Base-by-base conservation (phyloP, 352 stramenopile species). In the Pythium monospermum region DNA sequence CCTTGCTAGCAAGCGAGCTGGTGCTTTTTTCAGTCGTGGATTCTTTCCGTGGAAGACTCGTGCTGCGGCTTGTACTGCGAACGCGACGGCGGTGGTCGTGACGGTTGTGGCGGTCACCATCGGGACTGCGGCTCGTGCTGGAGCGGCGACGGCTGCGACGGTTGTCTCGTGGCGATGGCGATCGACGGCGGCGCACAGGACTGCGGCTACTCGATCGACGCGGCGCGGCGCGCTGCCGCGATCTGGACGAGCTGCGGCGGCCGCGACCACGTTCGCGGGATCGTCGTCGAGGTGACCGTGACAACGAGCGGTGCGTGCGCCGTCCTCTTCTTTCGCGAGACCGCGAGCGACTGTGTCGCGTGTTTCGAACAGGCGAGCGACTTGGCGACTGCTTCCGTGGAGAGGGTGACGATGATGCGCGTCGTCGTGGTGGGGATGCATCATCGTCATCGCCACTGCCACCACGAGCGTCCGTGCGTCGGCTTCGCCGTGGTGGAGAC, bases 361-460 rank as follows among this genome's bases (percentile, higher is more conserved):
- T 16, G 59, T 8, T 35, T 8, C 13, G 7, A 13, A 13, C 30
- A 35, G 30, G 30, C 7, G 30, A 35, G 7, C 30, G 30, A 13
- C 30, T 35, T 13, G 7, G 30, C 30, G 61, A 52, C 43, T 70
- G 21, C 37, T 60, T 57, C 21, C 53, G 62, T 22, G 42, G 59
- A 26, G 45, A 31, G 37, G 36, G 8, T 42, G 36, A 22, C 36
- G 36, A n/a, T 22, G 15, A 23, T 25, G 32, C 43, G 2, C 12
- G 38, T 13, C 44, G 48, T 25, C 49, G 44, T 36, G 59, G 54
- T 5, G 59, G 54, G 5, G 59, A 71, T 19, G 42, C 54, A 40
- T 62, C 66, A 37, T 59, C 54, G 8, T 60, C 25, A 22, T 35
- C 36, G 10, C 19, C 36, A 18, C 18, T 21, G 7, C 19, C 36